Evolutionary conservation across 1,284 basidiomycete genomes (phyloP).

Genomic region (Papiliotrema laurentii): DNA sequence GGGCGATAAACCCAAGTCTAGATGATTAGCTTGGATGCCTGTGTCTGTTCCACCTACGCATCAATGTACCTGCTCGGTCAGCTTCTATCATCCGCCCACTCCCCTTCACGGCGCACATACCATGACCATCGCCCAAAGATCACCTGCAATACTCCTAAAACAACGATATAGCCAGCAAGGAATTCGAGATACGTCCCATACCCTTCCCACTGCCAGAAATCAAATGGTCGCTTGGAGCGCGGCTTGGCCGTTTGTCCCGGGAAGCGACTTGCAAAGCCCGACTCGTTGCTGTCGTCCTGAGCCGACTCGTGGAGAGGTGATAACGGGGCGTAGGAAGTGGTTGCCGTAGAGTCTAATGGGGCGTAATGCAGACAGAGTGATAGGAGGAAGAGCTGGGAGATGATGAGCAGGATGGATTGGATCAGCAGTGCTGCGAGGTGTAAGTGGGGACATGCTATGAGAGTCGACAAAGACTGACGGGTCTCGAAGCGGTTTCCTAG

Average conservation of each 20-base stretch:
- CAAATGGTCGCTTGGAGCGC: conserved; percentile 34
- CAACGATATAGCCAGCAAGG: conserved; percentile 46
- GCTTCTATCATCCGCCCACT: conserved; percentile 7
- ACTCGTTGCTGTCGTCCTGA: not conserved
- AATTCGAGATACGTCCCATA: conserved; percentile 52
- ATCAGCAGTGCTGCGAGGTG: conserved; percentile 47
- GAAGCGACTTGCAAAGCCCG: conserved; percentile 1
- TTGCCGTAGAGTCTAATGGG: conserved; percentile 12
- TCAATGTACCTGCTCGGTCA: conserved; percentile 47
- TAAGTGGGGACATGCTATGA: not conserved
- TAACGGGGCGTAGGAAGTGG: conserved; percentile 18
- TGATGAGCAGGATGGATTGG: conserved; percentile 51
- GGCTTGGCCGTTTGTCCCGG: not conserved
- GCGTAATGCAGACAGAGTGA: conserved; percentile 51
- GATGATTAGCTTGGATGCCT: conserved; percentile 1
- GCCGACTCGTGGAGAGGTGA: conserved; percentile 16
- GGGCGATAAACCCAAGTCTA: conserved; percentile 51
- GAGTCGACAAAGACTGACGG: conserved; percentile 20
- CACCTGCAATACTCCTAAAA: conserved; percentile 42
- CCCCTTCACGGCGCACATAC: conserved; percentile 14
- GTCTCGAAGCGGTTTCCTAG: conserved; percentile 52
- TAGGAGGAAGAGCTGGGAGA: conserved; percentile 51
- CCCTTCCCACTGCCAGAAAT: conserved; percentile 51
- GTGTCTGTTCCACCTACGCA: too few relatives aligned
- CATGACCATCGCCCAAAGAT: conserved; percentile 40